A percentile compares a stretch with the other conserved stretches of the same genome.
Conservation (phyloP, 2,329 filamentous ascomycete genomes). For the Graphilbum sp. region DNA sequence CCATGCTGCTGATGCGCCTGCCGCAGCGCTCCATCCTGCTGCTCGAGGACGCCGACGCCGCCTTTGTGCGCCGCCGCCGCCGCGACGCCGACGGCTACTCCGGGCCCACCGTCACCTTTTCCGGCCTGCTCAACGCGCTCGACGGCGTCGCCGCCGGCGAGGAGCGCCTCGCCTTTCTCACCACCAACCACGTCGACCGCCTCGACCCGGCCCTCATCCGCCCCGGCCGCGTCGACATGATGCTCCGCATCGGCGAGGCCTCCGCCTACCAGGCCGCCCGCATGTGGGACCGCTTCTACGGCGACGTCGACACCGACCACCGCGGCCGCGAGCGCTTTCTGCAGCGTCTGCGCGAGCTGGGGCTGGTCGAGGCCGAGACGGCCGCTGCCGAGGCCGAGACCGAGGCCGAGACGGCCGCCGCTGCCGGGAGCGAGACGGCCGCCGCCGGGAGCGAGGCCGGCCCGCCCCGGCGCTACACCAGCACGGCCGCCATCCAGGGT, state of each 20-base stretch:
- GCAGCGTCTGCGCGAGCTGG: conserved; percentile 48
- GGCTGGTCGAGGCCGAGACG: conserved; percentile 42
- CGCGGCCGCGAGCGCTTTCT: conserved; percentile 53
- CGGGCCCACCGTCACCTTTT: conserved; percentile 85
- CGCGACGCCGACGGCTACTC: conserved; percentile 68
- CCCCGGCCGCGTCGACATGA: conserved; percentile 88
- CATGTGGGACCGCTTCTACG: conserved; percentile 94
- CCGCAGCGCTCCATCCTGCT: conserved; percentile 69
- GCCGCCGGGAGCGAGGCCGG: neutral
- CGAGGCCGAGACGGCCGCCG: neutral
- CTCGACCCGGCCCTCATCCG: conserved; percentile 80
- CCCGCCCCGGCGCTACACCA: conserved; percentile 37
- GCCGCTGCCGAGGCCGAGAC: neutral
- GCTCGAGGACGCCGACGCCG: conserved; percentile 82
- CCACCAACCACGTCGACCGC: conserved; percentile 84
- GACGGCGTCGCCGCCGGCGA: conserved; percentile 92
- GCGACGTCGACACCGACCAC: conserved; percentile 54
- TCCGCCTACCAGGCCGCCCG: conserved; percentile 67
- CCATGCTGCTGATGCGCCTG: conserved; percentile 71
- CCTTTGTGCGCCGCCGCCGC: conserved; percentile 67
- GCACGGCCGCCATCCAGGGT: conserved; percentile 84
- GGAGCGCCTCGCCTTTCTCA: conserved; percentile 84
- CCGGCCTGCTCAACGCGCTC: conserved; percentile 67
- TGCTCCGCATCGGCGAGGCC: conserved; percentile 74
- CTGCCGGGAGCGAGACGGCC: neutral